Percentiles rank a stretch among this genome's conserved stretches.
Conservation (phyloP, 768 basidiomycete species). For the Tubosaeta sp. region DNA sequence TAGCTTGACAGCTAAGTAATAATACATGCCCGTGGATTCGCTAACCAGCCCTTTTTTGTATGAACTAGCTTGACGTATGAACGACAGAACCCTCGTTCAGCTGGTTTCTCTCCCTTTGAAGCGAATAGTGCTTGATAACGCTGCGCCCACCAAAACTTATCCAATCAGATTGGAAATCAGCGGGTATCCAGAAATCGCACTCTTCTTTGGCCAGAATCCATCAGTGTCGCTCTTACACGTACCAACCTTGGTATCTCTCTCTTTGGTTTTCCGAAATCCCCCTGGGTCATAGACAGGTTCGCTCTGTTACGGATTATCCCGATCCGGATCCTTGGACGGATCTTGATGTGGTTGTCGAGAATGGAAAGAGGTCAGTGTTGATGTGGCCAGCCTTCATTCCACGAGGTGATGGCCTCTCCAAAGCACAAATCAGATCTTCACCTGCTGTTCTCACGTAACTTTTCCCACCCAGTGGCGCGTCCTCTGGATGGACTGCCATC, state of each 20-base stretch:
- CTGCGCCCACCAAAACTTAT: not conserved
- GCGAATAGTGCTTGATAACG: no score
- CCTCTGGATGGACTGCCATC: constrained; percentile 1
- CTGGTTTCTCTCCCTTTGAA: no score
- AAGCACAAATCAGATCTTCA: constrained; percentile 4
- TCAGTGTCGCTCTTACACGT: not conserved
- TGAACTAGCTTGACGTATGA: no score
- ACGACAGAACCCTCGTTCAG: no score
- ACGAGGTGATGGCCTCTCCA: constrained; percentile 19
- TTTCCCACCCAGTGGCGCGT: constrained; percentile 15
- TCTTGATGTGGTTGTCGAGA: constrained; percentile 16
- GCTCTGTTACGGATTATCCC: constrained; percentile 1
- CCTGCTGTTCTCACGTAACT: constrained; percentile 10
- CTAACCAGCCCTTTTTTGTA: not conserved
- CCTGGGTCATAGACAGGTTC: not conserved
- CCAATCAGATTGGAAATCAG: no score
- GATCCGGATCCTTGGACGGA: constrained; percentile 11
- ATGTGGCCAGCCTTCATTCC: constrained; percentile 9
- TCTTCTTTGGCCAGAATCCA: no score
- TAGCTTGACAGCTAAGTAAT: not conserved
- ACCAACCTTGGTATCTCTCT: not conserved
- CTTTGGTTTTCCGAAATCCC: constrained; percentile 4
- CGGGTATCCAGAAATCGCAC: no score
- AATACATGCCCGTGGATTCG: not conserved
- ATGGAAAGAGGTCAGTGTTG: constrained; percentile 16